Evolutionary conservation across 352 stramenopile genomes (phyloP), one percentile per base, ranked within the genome.

Genomic region (Globisporangium lucens): DNA sequence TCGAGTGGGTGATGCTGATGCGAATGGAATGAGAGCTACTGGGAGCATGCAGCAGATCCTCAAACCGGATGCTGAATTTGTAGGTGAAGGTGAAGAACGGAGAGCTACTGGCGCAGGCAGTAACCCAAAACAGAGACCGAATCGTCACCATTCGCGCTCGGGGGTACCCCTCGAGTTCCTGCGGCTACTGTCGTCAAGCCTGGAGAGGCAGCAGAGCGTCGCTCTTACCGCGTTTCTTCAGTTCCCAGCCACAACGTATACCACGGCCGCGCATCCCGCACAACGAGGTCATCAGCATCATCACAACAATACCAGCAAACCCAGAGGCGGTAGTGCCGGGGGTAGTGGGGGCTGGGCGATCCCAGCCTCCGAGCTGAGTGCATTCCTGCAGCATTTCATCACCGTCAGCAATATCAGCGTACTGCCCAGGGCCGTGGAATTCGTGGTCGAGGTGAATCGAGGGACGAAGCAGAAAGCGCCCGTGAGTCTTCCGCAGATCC

Each of bases 311-410:
- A 4, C 22, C 47, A 41, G 8, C 30, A 33, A 57, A 13, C 22
- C 29, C 17, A 57, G 30, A 8, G 46, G 4, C 17, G 47, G 41
- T 49, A 49, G 41, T 22, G 41, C 24, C 10, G 17, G 36, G 10
- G 36, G 6, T 4, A 29, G 13, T n/a, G 41, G 35, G 15, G 70
- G 65, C 29, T 85, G 75, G 75, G 69, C 63, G 36, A 77, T 85
- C 36, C 46, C 68, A 33, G 43, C 53, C 27, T 56, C 69, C 4
- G 55, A 67, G 0, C 41, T 83, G 0, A 20, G 65, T 7, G 53
- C 3, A 3, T 83, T 82, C 49, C 30, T 85, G 52, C 41, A 65
- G 24, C 46, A 67, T 17, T 35, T 83, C 2, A 22, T 77, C 4
- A 51, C 57, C 0, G 63, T 43, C 29, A 66, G 71, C 1, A 65